Evolutionary conservation across 352 stramenopile genomes (phyloP).

Genomic region (Phytophthora multivora): DNA sequence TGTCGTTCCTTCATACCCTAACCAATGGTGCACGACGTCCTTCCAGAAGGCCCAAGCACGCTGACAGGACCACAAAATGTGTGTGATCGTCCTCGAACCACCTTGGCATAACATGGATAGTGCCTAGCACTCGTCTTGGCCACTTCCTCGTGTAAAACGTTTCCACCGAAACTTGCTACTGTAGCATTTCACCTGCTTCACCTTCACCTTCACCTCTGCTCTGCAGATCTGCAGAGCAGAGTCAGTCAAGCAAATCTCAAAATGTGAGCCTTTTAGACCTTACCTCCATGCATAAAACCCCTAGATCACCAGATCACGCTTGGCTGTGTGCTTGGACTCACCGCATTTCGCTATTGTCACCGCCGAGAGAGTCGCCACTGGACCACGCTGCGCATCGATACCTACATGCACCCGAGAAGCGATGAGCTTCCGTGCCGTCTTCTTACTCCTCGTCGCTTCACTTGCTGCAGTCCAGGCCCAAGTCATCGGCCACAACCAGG

Average conservation of each 20-base stretch:
- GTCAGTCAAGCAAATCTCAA: conserved; percentile 24
- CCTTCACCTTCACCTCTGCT: too few species aligned
- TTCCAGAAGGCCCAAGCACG: too few species aligned
- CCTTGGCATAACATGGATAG: too few species aligned
- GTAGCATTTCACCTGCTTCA: too few species aligned
- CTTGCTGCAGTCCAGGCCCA: conserved; percentile 19
- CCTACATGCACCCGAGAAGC: neutral
- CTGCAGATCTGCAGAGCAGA: neutral
- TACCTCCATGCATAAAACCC: conserved; percentile 19
- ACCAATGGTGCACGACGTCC: too few species aligned
- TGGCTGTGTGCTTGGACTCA: neutral
- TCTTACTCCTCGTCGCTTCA: conserved; percentile 11
- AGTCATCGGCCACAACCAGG: conserved; percentile 22
- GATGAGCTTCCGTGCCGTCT: conserved; percentile 17
- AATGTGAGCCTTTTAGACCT: conserved; percentile 14
- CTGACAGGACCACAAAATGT: too few species aligned
- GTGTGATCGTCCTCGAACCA: too few species aligned
- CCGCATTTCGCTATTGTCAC: conserved; percentile 14
- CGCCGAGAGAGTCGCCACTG: neutral
- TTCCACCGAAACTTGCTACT: too few species aligned
- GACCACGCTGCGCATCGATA: neutral
- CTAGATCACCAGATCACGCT: neutral
- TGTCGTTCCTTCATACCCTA: too few species aligned
- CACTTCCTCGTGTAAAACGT: too few species aligned
- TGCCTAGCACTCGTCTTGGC: too few species aligned